These are phyloP conservation scores for Cutaneotrichosporon cyanovorans DNA, from an alignment of 1,284 basidiomycete genomes.

Conservation along the genomic window DNA sequence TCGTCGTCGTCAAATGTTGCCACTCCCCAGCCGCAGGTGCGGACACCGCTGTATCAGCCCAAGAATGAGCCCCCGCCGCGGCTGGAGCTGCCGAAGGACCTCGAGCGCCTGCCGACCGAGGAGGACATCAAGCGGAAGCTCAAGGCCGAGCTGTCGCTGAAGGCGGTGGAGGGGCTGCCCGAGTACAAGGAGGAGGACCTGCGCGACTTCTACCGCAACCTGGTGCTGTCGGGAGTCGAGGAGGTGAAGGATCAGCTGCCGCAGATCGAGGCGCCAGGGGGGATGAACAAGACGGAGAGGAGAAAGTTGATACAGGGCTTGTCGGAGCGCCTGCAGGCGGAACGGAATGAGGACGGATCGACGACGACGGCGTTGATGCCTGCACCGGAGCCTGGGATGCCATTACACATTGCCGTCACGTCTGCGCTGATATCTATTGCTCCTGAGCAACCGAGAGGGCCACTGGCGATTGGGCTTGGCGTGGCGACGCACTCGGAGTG, in stretches of 20 bases:
- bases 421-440: conserved; percentile 4
- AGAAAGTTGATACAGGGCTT: conserved; percentile 5
- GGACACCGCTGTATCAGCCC: conserved; percentile 18
- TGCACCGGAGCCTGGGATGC: conserved; percentile 6
- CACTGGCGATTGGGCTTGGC: conserved; percentile 26
- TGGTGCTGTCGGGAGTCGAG: conserved; percentile 23
- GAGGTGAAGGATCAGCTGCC: conserved; percentile 5
- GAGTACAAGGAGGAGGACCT: conserved; percentile 26
- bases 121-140: conserved; percentile 13
- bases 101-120: conserved; percentile 19
- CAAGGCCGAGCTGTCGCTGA: conserved; percentile 18
- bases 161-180: conserved; percentile 16
- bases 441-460: not conserved
- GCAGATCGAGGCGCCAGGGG: conserved; percentile 9
- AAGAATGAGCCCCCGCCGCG: not conserved
- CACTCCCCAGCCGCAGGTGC: conserved; percentile 4
- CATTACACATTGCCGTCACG: conserved; percentile 17
- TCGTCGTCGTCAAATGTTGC: not conserved
- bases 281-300: conserved; percentile 3
- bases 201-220: conserved; percentile 26
- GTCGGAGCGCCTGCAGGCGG: conserved; percentile 1
- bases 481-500: conserved; percentile 31
- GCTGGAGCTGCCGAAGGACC: not conserved
- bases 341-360: not conserved
- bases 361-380: not conserved